A percentile compares a stretch with the other conserved stretches of the same genome.
phyloP scores from a whole-genome alignment of 345 rosid species.

The Pistacia vera region DNA sequence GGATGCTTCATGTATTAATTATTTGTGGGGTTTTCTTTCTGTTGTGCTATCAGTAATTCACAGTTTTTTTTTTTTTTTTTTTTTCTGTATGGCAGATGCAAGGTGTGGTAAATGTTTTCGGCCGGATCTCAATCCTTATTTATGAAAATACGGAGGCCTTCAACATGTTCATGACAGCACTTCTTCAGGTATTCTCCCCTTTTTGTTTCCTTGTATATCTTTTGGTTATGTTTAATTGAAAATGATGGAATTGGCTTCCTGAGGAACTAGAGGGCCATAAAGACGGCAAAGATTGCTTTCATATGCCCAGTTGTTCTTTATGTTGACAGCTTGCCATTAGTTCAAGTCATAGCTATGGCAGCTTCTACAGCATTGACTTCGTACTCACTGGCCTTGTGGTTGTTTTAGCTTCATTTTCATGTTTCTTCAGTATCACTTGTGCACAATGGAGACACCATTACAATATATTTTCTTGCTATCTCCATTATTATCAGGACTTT shows the following conservation, averaged over 20 bases:
- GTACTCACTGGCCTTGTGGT: not conserved
- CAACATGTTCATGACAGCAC: slow-evolving; percentile 86
- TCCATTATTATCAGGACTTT: not conserved
- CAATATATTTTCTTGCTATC: not conserved
- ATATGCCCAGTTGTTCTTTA: not conserved
- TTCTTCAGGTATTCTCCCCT: slow-evolving; percentile 66
- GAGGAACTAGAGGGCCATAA: no score
- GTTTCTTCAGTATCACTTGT: not conserved
- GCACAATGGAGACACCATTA: no score
- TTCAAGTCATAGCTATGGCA: not conserved
- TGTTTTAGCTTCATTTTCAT: slow-evolving; percentile 1
- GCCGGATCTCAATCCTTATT: slow-evolving; percentile 74
- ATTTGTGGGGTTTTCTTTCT: not conserved
- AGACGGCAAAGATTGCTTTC: not conserved
- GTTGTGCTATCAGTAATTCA: not conserved
- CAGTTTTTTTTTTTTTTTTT: slow-evolving; percentile 10
- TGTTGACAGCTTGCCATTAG: not conserved
- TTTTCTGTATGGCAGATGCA: slow-evolving; percentile 59
- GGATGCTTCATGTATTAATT: not conserved
- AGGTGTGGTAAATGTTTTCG: slow-evolving; percentile 76
- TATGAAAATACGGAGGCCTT: slow-evolving; percentile 87
- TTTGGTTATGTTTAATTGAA: not conserved
- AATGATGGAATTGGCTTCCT: not conserved
- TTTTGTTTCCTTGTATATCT: not conserved
- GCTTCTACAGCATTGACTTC: not conserved